These are phyloP conservation scores for Clausena lansium DNA, from an alignment of 345 rosid genomes.

Conservation along the genomic window DNA sequence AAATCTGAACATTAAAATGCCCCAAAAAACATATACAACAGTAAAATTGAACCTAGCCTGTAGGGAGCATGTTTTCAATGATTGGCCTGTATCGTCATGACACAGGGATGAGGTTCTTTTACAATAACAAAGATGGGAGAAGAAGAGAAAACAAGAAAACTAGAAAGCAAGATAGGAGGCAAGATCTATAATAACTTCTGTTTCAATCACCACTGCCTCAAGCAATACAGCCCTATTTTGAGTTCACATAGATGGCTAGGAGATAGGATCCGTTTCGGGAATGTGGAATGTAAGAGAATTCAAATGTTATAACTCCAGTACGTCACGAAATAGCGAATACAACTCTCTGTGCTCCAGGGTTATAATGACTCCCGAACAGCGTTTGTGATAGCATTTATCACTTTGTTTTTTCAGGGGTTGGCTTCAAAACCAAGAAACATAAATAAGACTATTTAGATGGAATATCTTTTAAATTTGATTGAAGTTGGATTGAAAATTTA, in stretches of 20 bases:
- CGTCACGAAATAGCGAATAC: too few species aligned
- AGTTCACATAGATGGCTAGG: neutral
- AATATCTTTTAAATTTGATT: neutral
- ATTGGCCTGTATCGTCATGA: neutral
- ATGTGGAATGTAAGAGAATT: too few species aligned
- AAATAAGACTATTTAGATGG: neutral
- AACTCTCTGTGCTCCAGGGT: too few species aligned
- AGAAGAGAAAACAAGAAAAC: neutral
- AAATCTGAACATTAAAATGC: neutral
- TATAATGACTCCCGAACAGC: too few species aligned
- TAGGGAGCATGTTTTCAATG: neutral
- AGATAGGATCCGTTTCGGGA: too few species aligned
- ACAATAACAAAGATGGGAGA: slow-evolving; percentile 1
- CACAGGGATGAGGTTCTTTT: neutral
- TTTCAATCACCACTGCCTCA: neutral
- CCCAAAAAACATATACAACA: neutral
- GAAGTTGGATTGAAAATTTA: neutral
- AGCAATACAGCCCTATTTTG: neutral
- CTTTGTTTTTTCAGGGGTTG: too few species aligned
- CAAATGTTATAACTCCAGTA: too few species aligned
- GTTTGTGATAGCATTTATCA: too few species aligned
- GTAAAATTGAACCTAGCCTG: neutral
- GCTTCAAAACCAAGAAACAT: neutral
- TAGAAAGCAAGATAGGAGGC: neutral
- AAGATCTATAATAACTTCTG: neutral